Conservation (phyloP, 148 eudicot species). For the Limonium bicolor region DNA sequence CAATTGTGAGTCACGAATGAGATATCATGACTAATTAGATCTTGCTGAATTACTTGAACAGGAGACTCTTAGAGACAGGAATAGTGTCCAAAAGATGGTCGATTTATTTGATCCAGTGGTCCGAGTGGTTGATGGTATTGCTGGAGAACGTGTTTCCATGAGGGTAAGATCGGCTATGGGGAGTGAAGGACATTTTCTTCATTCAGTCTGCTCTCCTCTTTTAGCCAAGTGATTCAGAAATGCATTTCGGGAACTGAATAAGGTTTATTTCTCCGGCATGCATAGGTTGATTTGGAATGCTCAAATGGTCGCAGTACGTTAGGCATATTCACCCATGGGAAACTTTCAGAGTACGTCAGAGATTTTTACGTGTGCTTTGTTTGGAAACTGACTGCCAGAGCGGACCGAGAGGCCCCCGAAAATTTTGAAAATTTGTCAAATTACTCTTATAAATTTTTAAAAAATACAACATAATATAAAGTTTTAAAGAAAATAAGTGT, state of each 20-base stretch:
- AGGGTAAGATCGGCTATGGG: slow-evolving; percentile 32
- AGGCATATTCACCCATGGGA: slow-evolving; percentile 70
- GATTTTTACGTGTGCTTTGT: neutral
- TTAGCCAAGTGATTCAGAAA: too few relatives aligned
- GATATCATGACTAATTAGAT: neutral
- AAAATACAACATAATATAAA: too few relatives aligned
- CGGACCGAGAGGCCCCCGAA: too few relatives aligned
- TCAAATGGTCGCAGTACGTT: slow-evolving; percentile 63
- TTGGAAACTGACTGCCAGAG: too few relatives aligned
- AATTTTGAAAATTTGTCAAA: too few relatives aligned
- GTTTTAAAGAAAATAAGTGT: too few relatives aligned
- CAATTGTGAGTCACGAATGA: neutral
- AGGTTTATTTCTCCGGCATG: slow-evolving; percentile 1
- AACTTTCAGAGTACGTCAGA: slow-evolving; percentile 61
- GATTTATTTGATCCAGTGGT: slow-evolving; percentile 77
- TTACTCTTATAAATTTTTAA: too few relatives aligned
- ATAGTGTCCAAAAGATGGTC: slow-evolving; percentile 68
- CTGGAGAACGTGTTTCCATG: slow-evolving; percentile 96
- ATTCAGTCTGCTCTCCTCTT: neutral
- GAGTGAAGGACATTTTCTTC: neutral
- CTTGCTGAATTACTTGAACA: slow-evolving; percentile 14
- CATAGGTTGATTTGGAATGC: slow-evolving; percentile 86
- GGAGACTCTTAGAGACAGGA: slow-evolving; percentile 78
- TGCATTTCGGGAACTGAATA: neutral
- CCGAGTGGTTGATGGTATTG: slow-evolving; percentile 52